Evolutionary conservation across 192 early-diverging fungal genomes (phyloP), one percentile per base, ranked within the genome.

Genomic region (Dimargaris xerosporica): DNA sequence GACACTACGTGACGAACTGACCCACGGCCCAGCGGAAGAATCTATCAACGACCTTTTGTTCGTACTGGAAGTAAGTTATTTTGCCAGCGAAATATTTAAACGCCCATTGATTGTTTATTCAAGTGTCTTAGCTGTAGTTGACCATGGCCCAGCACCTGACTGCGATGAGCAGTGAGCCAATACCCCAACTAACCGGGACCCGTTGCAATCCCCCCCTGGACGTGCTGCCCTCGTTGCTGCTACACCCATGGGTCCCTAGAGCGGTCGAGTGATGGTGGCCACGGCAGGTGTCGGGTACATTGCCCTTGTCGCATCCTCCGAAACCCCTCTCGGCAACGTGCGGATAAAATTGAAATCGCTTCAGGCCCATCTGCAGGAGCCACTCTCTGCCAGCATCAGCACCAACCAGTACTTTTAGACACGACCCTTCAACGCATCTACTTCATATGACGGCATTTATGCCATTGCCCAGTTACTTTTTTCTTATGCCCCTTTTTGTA

Each of bases 61-160:
- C n/a, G 11, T 60, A 60, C 42, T 60, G 5, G 41, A 41, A 23
- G 58, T 53, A 53, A 53, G 21, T 53, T 53, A 53, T 53, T 53
- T 5, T 13, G 19, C 13, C 11, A 12, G 19, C 21, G 19, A 53
- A 13, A 28, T 23, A 5, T 5, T 19, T 26, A 13, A 26, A 53
- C 3, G 11, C 3, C 9, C 25, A 26, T 12, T 23, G 11, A 45
- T 48, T 48, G 2, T 23, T 48, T 48, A 5, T 12, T 4, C 47
- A 48, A 11, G 4, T 48, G 2, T 17, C 3, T 4, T 1, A 12
- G 2, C 19, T 5, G 19, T 23, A 11, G 19, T 11, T 48, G 2
- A 4, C 2, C 4, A 48, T 48, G 21, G 47, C 47, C 47, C 4
- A 5, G 16, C 16, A 17, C 47, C 19, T 23, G 19, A 11, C 12